Conservation (phyloP, 2,329 filamentous ascomycete genomes). For the Calonectria pauciramosa region DNA sequence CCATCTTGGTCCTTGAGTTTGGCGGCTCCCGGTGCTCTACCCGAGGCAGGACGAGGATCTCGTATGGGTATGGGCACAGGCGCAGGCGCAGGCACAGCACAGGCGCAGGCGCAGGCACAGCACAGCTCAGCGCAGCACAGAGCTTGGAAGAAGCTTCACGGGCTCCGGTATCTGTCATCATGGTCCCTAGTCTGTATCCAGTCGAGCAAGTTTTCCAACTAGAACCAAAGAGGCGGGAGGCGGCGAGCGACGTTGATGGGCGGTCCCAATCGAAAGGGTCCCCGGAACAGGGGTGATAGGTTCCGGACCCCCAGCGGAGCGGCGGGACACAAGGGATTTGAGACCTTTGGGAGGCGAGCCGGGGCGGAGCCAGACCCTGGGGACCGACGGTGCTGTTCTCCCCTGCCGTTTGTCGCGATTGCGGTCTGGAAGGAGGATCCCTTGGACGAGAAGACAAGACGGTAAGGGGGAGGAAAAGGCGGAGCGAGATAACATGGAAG, state of each 20-base stretch:
- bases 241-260: constrained; percentile 24
- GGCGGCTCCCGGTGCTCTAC: constrained; percentile 22
- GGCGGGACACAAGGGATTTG: constrained; percentile 26
- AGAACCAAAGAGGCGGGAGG: constrained; percentile 22
- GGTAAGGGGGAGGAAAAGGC: constrained; percentile 14
- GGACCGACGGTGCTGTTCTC: constrained; percentile 31
- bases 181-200: neutral
- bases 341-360: constrained; percentile 36
- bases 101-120: neutral
- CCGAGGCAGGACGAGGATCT: constrained; percentile 17
- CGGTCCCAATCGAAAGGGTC: constrained; percentile 15
- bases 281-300: constrained; percentile 19
- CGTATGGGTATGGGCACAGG: neutral
- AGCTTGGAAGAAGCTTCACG: neutral
- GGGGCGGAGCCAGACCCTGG: constrained; percentile 40
- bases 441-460: constrained; percentile 25
- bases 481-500: constrained; percentile 1
- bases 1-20: constrained; percentile 30
- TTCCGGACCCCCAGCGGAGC: constrained; percentile 24
- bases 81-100: too few relatives aligned
- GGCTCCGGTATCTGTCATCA: constrained; percentile 1
- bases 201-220: neutral
- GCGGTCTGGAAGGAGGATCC: constrained; percentile 22
- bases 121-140: neutral
- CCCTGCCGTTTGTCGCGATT: constrained; percentile 33